Evolutionary conservation across 257 asterid genomes (phyloP).

Genomic region (Solanum pinnatisectum): DNA sequence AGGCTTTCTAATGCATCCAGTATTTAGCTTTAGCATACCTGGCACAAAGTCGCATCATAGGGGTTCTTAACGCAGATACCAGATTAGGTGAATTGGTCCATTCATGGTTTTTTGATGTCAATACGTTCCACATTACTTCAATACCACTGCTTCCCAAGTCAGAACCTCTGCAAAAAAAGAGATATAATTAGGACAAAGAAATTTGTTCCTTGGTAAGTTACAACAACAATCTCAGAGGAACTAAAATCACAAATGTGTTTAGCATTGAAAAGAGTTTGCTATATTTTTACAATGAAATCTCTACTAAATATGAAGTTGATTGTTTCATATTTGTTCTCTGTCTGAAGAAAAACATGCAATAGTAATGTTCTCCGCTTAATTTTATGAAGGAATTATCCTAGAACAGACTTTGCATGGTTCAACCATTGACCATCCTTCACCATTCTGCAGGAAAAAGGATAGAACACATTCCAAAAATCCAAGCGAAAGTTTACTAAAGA

Average conservation of each 20-base stretch:
- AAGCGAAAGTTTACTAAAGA: background rate
- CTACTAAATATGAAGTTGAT: background rate
- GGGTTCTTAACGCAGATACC: conserved; percentile 35
- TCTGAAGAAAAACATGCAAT: background rate
- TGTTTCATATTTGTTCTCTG: background rate
- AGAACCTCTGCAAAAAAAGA: conserved; percentile 36
- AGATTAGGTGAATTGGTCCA: conserved; percentile 58
- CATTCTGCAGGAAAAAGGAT: background rate
- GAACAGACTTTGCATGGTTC: background rate
- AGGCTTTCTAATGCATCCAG: background rate
- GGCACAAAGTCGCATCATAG: conserved; percentile 81
- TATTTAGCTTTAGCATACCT: conserved; percentile 35
- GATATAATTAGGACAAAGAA: background rate
- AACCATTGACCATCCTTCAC: background rate
- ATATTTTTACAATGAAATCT: background rate
- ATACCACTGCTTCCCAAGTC: conserved; percentile 42
- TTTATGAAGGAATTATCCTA: background rate
- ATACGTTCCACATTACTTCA: conserved; percentile 54
- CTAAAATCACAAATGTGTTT: background rate
- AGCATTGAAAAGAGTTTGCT: background rate
- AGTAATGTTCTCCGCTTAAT: background rate
- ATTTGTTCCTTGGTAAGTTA: background rate
- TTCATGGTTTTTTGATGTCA: conserved; percentile 41
- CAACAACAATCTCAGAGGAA: background rate
- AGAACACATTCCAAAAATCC: background rate